Conservation (phyloP, 2,329 filamentous ascomycete species). For the Diaporthe ampelina region DNA sequence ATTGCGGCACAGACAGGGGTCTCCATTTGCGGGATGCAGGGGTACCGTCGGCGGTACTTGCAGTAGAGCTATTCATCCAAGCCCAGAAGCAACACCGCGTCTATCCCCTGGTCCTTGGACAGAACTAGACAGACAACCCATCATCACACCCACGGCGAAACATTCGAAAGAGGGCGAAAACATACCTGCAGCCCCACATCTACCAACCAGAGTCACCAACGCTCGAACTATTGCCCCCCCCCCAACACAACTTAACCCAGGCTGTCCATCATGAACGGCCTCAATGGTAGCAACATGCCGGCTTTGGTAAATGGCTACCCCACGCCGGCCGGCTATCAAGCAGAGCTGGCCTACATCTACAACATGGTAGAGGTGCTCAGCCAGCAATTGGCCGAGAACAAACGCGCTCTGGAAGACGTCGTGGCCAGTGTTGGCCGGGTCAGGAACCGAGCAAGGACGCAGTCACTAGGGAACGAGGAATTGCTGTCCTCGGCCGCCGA, state of each 20-base stretch:
- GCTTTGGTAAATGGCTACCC: constrained; percentile 63
- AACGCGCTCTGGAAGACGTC: constrained; percentile 73
- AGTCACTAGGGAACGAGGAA: constrained; percentile 70
- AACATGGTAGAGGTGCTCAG: constrained; percentile 77
- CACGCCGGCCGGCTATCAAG: constrained; percentile 76
- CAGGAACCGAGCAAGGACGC: constrained; percentile 67
- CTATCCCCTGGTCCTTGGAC: constrained; percentile 1
- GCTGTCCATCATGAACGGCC: constrained; percentile 59
- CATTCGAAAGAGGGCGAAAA: not conserved
- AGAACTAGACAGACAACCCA: not conserved
- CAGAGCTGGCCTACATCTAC: constrained; percentile 78
- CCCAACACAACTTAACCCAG: not conserved
- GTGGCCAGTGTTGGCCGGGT: constrained; percentile 74
- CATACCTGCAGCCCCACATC: not conserved
- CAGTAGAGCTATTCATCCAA: constrained; percentile 11
- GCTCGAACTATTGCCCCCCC: not conserved
- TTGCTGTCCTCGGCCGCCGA: constrained; percentile 68
- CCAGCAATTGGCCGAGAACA: constrained; percentile 73
- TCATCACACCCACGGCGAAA: not conserved
- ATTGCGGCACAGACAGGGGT: constrained; percentile 33
- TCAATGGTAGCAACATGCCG: constrained; percentile 63
- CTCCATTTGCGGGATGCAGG: constrained; percentile 26
- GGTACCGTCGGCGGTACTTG: constrained; percentile 12
- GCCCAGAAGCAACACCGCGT: constrained; percentile 11
- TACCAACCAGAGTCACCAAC: too few species aligned